Evolutionary conservation across 345 rosid genomes (phyloP), one percentile per base, ranked within the genome.

Genomic region (Conringia planisiliqua): DNA sequence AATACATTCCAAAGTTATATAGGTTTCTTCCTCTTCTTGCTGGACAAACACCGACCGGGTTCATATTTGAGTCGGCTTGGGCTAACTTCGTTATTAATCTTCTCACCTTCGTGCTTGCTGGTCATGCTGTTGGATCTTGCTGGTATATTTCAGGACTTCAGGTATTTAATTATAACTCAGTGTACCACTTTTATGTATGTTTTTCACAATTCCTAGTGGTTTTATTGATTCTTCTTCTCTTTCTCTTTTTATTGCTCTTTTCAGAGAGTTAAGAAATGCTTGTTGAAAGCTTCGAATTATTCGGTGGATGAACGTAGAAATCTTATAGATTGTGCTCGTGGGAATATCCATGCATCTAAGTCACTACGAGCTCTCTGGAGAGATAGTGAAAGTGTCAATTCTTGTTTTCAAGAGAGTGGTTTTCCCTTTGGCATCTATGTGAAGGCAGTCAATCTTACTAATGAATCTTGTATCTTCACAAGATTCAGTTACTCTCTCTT

Each of bases 131-230:
- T 66, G 98, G 98, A n/a, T 85, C 96, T 14, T 73, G 83, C 79
- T 94, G 97, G 98, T 94, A 94, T 77, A 88, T 91, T 75, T 66
- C 87, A 14, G 96, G 96, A 16, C 82, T 94, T 36, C 96, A 89
- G 96, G 98, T 88, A 64, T 33, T 58, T 26, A 11, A 22, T 22
- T 2, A 22, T 43, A 14, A 10, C 9, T 68, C 26, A 0, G 5
- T 29, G 4, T n/a, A n/a, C 8, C 38, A 40, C 66, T 26, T 26
- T 57, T 33, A 12, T 17, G 26, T 47, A 47, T 44, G 30, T 47
- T 35, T 35, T 24, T 74, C 20, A 17, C 46, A 35, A 24, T 4
- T 55, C 40, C n/a, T 4, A 70, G 33, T 70, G 75, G 10, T 26
- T 55, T 33, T 39, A 27, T 27, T 10, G 24, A 14, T 52, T 55